Evolutionary conservation across 352 stramenopile genomes (phyloP).

Genomic region (Phytophthora pseudosyringae): DNA sequence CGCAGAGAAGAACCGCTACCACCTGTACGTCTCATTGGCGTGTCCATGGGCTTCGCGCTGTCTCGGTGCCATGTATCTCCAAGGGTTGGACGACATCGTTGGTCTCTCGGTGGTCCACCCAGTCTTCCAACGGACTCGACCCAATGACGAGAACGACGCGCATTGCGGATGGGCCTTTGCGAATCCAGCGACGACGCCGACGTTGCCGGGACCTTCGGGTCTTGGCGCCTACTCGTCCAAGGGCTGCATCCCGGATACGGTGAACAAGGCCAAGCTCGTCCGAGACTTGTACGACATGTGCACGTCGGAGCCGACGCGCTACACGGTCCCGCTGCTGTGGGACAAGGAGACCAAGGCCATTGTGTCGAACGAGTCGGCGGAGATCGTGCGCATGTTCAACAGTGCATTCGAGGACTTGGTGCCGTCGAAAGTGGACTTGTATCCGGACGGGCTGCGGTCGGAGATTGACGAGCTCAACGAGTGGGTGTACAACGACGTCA

Average conservation of each 20-base stretch:
- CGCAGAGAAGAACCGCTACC: slow-evolving; percentile 66
- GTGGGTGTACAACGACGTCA: slow-evolving; percentile 93
- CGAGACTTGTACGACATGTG: slow-evolving; percentile 89
- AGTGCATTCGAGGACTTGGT: slow-evolving; percentile 88
- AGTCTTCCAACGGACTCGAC: slow-evolving; percentile 71
- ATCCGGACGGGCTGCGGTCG: slow-evolving; percentile 75
- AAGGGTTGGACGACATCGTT: slow-evolving; percentile 92
- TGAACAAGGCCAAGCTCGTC: slow-evolving; percentile 74
- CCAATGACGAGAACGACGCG: slow-evolving; percentile 63
- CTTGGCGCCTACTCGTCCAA: slow-evolving; percentile 47
- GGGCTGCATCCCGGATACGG: slow-evolving; percentile 55
- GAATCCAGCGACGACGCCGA: slow-evolving; percentile 47
- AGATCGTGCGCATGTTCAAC: slow-evolving; percentile 97
- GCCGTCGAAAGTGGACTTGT: slow-evolving; percentile 85
- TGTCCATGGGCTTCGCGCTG: slow-evolving; percentile 80
- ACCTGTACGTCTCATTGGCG: slow-evolving; percentile 93
- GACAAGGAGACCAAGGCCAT: slow-evolving; percentile 95
- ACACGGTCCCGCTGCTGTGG: slow-evolving; percentile 94
- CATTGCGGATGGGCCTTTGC: slow-evolving; percentile 91
- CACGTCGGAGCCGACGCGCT: slow-evolving; percentile 76
- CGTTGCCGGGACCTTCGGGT: slow-evolving; percentile 36
- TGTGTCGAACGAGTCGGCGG: slow-evolving; percentile 96
- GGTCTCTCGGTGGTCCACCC: slow-evolving; percentile 83
- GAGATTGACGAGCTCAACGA: slow-evolving; percentile 89
- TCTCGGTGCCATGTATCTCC: slow-evolving; percentile 81